Evolutionary conservation across 2,329 filamentous ascomycete genomes (phyloP), one percentile per base, ranked within the genome.

Genomic region (Venturia aucupariae): DNA sequence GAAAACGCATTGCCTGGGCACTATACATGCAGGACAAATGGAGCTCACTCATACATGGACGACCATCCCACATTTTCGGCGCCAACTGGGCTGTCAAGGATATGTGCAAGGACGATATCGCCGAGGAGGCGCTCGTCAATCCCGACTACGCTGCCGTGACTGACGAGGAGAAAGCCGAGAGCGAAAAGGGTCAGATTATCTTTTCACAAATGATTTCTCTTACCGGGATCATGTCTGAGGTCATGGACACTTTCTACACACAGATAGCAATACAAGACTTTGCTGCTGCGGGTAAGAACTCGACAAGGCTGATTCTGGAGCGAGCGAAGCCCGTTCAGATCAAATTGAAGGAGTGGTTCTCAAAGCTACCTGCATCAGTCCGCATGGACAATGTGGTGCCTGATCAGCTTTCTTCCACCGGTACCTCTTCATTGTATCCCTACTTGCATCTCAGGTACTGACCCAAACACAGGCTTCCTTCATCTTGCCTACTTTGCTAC

Each of bases 11-110:
- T 51, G 91, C 90, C 0, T 96, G 92, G 92, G 92, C 90, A 2
- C 76, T 96, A 61, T 96, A 94, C 73, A 93, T 95, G 88, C 91
- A 96, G 76, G 92, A 97, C 75, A 95, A 90, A 74, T 96, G 92
- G 92, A 90, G 89, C 19, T 87, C 91, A 1, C 80, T 96, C 24
- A 87, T 94, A 30, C 90, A 95, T 71, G 91, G 91, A 11, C 86
- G 91, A 13, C 92, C 91, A 0, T 94, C 90, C 4, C 91, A 95
- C 68, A 86, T 87, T 64, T 83, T 84, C 67, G 75, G 80, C 22
- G 78, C 81, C 24, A 86, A 95, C 74, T 96, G 91, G 91, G 90
- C 87, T 1, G 90, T 96, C 6, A 81, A 82, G 65, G 73, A 80
- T 7, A 81, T 90, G n/a, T 81, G 78, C 4, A 75, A 80, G 57